Conservation (phyloP, 2,329 filamentous ascomycete genomes). For the Pestalotiopsis sp. region DNA sequence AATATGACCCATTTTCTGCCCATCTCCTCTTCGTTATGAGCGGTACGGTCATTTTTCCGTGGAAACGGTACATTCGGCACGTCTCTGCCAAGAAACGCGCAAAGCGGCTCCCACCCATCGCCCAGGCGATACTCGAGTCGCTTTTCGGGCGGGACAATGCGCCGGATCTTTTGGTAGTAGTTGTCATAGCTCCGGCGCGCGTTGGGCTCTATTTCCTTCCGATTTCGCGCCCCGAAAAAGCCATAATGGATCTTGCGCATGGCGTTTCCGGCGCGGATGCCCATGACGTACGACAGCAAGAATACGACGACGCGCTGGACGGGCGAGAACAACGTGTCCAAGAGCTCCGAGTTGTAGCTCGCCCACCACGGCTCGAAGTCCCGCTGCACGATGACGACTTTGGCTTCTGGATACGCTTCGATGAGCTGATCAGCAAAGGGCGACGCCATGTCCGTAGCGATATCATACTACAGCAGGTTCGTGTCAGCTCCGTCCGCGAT, state of each 20-base stretch:
- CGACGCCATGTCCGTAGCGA: slow-evolving; percentile 19
- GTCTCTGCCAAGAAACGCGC: background rate
- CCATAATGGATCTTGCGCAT: slow-evolving; percentile 16
- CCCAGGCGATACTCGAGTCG: background rate
- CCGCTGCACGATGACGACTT: slow-evolving; percentile 24
- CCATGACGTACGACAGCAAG: slow-evolving; percentile 25
- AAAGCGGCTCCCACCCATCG: slow-evolving; percentile 4
- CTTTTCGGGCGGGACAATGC: background rate
- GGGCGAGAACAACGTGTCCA: slow-evolving; percentile 19
- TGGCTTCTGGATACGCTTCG: slow-evolving; percentile 24
- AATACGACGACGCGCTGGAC: background rate
- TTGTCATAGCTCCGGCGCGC: background rate
- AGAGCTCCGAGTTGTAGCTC: slow-evolving; percentile 23
- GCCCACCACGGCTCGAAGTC: slow-evolving; percentile 25
- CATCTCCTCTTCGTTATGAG: background rate
- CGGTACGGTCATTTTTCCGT: background rate
- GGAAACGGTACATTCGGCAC: background rate
- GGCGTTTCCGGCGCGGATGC: background rate
- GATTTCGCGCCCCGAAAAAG: slow-evolving; percentile 8
- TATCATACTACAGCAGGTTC: slow-evolving; percentile 15
- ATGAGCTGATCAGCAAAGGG: slow-evolving; percentile 22
- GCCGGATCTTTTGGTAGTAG: background rate
- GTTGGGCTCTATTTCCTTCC: background rate
- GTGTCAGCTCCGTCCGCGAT: too few species aligned
- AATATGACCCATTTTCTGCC: too few species aligned